Conservation (phyloP, 169 alveolate species). For the Cryptosporidium xiaoi region DNA sequence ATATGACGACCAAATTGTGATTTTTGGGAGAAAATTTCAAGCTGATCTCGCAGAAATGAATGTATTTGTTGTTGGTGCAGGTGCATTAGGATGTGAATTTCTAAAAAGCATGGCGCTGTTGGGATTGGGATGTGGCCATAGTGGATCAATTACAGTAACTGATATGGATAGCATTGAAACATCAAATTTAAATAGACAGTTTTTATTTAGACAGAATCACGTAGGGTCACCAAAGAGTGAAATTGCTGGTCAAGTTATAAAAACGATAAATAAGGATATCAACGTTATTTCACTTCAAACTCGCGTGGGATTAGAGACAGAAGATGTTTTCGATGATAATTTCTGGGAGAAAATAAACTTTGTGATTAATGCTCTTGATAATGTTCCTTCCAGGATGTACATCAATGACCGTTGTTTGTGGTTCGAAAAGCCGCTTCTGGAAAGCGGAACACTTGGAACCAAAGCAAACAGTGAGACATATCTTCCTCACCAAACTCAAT, state of each 20-base stretch:
- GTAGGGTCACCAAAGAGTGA: constrained; percentile 81
- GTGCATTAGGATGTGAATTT: constrained; percentile 99
- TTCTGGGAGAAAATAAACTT: constrained; percentile 96
- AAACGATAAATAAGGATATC: constrained; percentile 87
- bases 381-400: constrained; percentile 95
- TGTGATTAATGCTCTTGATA: constrained; percentile 98
- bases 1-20: constrained; percentile 93
- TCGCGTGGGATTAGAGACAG: constrained; percentile 96
- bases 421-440: constrained; percentile 97
- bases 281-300: constrained; percentile 85
- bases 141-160: constrained; percentile 92
- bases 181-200: constrained; percentile 97
- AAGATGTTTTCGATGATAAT: constrained; percentile 93
- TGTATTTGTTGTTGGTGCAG: constrained; percentile 95
- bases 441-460: constrained; percentile 99
- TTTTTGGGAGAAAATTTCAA: constrained; percentile 89
- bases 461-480: constrained; percentile 96
- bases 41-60: constrained; percentile 83
- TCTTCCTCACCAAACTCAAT: constrained; percentile 95
- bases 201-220: constrained; percentile 92
- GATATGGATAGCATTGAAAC: constrained; percentile 98
- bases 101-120: constrained; percentile 95
- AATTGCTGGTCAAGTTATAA: constrained; percentile 88
- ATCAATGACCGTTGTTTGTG: constrained; percentile 98
- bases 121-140: constrained; percentile 92